Evolutionary conservation across 495 filamentous ascomycete species (phyloP).

Genomic region (Penicillium goetzii): DNA sequence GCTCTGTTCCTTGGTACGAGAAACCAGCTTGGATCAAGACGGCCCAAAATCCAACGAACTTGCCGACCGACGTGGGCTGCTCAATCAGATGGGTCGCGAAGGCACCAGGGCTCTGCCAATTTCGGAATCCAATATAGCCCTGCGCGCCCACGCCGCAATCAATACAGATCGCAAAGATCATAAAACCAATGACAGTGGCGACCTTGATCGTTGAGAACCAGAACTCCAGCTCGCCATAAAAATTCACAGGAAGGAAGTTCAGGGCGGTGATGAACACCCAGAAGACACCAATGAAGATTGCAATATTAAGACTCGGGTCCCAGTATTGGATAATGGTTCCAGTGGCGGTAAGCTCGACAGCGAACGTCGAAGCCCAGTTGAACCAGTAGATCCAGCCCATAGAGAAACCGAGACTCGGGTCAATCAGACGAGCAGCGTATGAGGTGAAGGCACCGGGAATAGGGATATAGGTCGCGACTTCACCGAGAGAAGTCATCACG

Average conservation of each 20-base stretch:
- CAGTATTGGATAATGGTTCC: slow-evolving; percentile 72
- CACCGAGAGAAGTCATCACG: slow-evolving; percentile 56
- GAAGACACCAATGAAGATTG: slow-evolving; percentile 69
- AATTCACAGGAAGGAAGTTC: slow-evolving; percentile 60
- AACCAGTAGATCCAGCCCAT: slow-evolving; percentile 75
- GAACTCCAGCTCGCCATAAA: slow-evolving; percentile 61
- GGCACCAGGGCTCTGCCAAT: slow-evolving; percentile 65
- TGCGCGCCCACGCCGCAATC: slow-evolving; percentile 60
- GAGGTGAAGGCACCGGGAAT: slow-evolving; percentile 71
- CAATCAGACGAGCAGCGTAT: slow-evolving; percentile 69
- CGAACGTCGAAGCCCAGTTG: slow-evolving; percentile 61
- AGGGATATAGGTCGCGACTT: slow-evolving; percentile 75
- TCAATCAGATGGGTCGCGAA: slow-evolving; percentile 61
- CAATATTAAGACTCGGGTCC: slow-evolving; percentile 58
- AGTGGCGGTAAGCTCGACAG: slow-evolving; percentile 69
- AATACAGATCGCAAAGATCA: slow-evolving; percentile 63
- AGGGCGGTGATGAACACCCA: slow-evolving; percentile 64
- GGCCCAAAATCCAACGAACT: slow-evolving; percentile 45
- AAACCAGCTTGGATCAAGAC: slow-evolving; percentile 57
- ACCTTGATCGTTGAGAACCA: slow-evolving; percentile 66
- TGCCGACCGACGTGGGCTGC: slow-evolving; percentile 59
- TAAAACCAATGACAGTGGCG: slow-evolving; percentile 59
- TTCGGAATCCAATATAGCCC: slow-evolving; percentile 60
- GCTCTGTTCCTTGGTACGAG: slow-evolving; percentile 70
- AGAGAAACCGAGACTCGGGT: slow-evolving; percentile 70